These are phyloP conservation scores for Acanthamoeba triangularis DNA, from an alignment of 208 protist species.

Conservation along the genomic window DNA sequence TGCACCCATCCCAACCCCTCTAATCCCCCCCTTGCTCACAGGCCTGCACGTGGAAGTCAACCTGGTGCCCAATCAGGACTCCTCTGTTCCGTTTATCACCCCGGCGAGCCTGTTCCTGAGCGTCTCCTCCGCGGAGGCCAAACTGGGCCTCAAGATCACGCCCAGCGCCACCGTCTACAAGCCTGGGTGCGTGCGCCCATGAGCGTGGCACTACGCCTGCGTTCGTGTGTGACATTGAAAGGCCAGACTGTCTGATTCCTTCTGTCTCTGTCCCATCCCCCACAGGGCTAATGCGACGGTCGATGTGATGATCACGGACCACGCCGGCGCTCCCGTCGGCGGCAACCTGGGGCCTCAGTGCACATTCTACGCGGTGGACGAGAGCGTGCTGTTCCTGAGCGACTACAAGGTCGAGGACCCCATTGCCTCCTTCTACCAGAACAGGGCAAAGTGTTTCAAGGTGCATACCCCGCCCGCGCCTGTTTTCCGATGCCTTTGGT, in stretches of 20 bases:
- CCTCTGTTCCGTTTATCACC: neutral
- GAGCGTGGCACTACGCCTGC: no score
- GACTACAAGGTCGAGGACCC: conserved; percentile 26
- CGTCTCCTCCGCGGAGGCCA: neutral
- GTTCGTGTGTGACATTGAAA: neutral
- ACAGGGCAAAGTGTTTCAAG: conserved; percentile 10
- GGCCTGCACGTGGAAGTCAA: conserved; percentile 63
- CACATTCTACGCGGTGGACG: conserved; percentile 46
- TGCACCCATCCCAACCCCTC: neutral
- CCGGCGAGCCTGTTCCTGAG: neutral
- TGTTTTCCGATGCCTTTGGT: neutral
- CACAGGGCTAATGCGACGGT: neutral
- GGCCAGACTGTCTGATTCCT: no score
- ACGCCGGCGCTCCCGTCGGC: neutral
- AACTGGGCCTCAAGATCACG: neutral
- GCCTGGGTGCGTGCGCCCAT: neutral
- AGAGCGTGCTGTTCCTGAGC: conserved; percentile 33
- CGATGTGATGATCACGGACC: neutral
- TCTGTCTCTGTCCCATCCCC: neutral
- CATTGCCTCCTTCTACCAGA: neutral
- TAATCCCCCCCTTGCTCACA: neutral
- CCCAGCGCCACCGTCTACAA: neutral
- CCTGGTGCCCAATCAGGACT: neutral
- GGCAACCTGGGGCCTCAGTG: neutral
- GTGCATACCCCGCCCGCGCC: neutral